Conservation (phyloP, 1,284 basidiomycete genomes). For the Cryptococcus deneoformans region DNA sequence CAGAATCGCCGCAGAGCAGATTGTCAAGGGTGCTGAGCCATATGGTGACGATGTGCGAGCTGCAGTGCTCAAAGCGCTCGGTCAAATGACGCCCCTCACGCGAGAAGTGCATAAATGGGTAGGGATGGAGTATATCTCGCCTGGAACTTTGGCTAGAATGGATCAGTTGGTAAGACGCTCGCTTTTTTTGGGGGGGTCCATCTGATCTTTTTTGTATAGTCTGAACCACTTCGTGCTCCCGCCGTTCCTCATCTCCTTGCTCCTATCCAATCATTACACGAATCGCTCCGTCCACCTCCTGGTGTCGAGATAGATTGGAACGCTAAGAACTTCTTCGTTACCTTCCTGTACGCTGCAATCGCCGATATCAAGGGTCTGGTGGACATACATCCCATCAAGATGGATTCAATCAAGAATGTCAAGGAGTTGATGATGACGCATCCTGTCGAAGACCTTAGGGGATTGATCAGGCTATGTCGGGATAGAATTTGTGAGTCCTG, state of each 20-base stretch:
- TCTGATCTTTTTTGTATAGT: background rate
- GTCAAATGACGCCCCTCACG: slow-evolving; percentile 6
- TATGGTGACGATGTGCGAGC: slow-evolving; percentile 7
- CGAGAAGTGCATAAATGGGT: slow-evolving; percentile 18
- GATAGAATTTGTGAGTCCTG: slow-evolving; percentile 15
- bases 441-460: slow-evolving; percentile 6
- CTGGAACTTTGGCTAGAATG: slow-evolving; percentile 5
- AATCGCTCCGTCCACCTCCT: background rate
- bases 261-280: background rate
- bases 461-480: slow-evolving; percentile 3
- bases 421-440: slow-evolving; percentile 9
- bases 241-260: background rate
- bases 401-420: background rate
- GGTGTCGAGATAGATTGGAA: slow-evolving; percentile 8
- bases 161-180: background rate
- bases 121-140: slow-evolving; percentile 14
- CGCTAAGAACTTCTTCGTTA: slow-evolving; percentile 8
- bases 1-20: slow-evolving; percentile 1
- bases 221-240: background rate
- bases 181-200: too few species aligned
- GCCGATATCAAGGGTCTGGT: slow-evolving; percentile 15
- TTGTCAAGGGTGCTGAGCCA: slow-evolving; percentile 1
- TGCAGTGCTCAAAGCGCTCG: slow-evolving; percentile 16
- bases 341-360: slow-evolving; percentile 17
- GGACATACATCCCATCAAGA: slow-evolving; percentile 1